Conservation (phyloP, 495 filamentous ascomycete species). For the Aspergillus affinis region DNA sequence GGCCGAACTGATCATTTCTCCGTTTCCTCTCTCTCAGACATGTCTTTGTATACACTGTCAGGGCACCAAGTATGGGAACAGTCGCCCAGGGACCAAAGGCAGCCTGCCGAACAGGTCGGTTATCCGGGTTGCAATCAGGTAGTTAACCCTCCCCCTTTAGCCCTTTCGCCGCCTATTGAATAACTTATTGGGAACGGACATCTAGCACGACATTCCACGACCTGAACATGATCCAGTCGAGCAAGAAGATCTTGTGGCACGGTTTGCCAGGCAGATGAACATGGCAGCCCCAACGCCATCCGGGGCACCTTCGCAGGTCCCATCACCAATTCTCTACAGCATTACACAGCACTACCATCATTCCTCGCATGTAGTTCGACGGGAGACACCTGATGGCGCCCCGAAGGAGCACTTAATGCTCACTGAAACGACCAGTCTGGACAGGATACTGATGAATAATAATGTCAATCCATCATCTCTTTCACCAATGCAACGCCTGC, state of each 20-base stretch:
- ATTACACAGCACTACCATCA: constrained; percentile 77
- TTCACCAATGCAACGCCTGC: constrained; percentile 55
- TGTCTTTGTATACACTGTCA: not conserved
- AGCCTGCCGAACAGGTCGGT: not conserved
- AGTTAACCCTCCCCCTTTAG: constrained; percentile 14
- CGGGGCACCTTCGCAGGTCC: constrained; percentile 1
- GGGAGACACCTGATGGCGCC: constrained; percentile 22
- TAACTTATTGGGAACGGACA: constrained; percentile 16
- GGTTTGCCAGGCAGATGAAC: constrained; percentile 65
- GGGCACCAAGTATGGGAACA: not conserved
- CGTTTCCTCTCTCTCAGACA: not conserved
- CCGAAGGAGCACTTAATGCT: not conserved
- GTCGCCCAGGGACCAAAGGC: not conserved
- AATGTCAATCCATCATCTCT: constrained; percentile 55
- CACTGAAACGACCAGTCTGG: constrained; percentile 2
- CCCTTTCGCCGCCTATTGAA: not conserved
- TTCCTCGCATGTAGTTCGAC: constrained; percentile 56
- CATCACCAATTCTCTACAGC: constrained; percentile 56
- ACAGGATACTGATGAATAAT: constrained; percentile 44
- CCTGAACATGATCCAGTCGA: constrained; percentile 47
- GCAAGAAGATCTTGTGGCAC: constrained; percentile 65
- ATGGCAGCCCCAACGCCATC: constrained; percentile 21
- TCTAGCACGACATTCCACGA: constrained; percentile 40
- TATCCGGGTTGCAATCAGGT: constrained; percentile 25
- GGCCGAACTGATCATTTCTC: too few relatives aligned